These are phyloP conservation scores for Potentilla sterilis DNA, from an alignment of 306 rosid species.

Conservation along the genomic window DNA sequence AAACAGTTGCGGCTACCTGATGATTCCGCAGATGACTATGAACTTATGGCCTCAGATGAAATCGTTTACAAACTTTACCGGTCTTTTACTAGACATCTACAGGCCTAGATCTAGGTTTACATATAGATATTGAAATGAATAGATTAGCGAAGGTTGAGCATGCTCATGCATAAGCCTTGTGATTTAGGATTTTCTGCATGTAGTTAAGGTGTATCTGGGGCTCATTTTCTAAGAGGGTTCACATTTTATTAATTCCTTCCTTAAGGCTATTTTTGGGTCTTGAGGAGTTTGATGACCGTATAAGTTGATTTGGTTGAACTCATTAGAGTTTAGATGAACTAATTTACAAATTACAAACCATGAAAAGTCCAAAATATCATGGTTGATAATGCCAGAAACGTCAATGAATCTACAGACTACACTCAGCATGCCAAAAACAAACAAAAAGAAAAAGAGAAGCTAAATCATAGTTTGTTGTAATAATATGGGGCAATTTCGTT, in stretches of 20 bases:
- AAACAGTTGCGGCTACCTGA: constrained; percentile 39
- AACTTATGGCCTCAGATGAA: not conserved
- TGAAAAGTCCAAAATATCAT: too few relatives aligned
- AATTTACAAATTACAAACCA: not conserved
- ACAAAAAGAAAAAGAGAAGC: not conserved
- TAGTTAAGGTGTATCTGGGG: too few relatives aligned
- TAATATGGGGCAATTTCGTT: not conserved
- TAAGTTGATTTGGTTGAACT: too few relatives aligned
- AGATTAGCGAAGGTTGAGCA: too few relatives aligned
- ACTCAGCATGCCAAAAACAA: not conserved
- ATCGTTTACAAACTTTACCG: not conserved
- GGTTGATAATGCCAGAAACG: not conserved
- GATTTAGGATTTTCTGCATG: too few relatives aligned
- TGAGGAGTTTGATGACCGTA: too few relatives aligned
- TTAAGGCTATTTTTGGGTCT: too few relatives aligned
- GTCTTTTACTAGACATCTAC: not conserved
- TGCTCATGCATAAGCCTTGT: too few relatives aligned
- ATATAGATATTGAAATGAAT: too few relatives aligned
- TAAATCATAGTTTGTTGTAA: not conserved
- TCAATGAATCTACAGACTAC: not conserved
- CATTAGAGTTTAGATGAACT: not conserved
- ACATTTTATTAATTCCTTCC: too few relatives aligned
- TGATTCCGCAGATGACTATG: constrained; percentile 39
- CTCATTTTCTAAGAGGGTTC: too few relatives aligned
- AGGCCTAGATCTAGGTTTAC: too few relatives aligned